Conservation (phyloP, 192 early-diverging fungal genomes). For the Coemansia nantahalensis region DNA sequence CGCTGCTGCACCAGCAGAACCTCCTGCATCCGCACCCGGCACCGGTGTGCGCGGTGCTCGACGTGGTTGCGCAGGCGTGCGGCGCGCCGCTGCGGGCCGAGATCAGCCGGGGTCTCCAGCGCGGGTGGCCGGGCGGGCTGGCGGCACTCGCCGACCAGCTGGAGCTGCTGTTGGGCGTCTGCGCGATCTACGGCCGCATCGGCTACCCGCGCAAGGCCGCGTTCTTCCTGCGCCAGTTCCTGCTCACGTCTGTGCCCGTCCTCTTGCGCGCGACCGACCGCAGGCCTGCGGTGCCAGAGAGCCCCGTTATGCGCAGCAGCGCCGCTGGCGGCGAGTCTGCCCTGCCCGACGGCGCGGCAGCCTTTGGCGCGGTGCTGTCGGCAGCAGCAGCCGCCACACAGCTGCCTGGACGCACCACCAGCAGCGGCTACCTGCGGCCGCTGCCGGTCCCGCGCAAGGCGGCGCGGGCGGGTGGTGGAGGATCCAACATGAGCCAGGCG, state of each 20-base stretch:
- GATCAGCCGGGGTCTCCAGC: constrained; percentile 41
- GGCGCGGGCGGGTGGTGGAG: too few relatives aligned
- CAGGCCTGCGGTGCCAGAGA: background rate
- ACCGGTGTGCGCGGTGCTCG: constrained; percentile 2
- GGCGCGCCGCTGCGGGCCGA: constrained; percentile 15
- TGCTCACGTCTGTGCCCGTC: constrained; percentile 35
- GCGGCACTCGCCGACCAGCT: constrained; percentile 38
- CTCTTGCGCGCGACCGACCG: constrained; percentile 32
- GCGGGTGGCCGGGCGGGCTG: constrained; percentile 32
- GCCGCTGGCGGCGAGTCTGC: constrained; percentile 6
- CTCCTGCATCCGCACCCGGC: too few relatives aligned
- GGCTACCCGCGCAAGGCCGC: constrained; percentile 35
- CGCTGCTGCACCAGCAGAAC: constrained; percentile 3
- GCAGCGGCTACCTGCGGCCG: background rate
- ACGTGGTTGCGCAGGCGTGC: constrained; percentile 19
- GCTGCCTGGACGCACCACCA: too few relatives aligned
- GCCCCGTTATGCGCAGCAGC: background rate
- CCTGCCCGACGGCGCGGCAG: constrained; percentile 37
- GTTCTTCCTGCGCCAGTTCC: constrained; percentile 48
- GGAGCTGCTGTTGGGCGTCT: constrained; percentile 25
- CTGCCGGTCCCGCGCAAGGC: too few relatives aligned
- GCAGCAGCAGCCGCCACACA: constrained; percentile 22
- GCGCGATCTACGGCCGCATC: constrained; percentile 19
- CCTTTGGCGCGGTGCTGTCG: constrained; percentile 44
- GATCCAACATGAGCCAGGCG: constrained; percentile 5